These are phyloP conservation scores for Pseudoturritis turrita DNA, from an alignment of 345 rosid genomes.

Conservation along the genomic window DNA sequence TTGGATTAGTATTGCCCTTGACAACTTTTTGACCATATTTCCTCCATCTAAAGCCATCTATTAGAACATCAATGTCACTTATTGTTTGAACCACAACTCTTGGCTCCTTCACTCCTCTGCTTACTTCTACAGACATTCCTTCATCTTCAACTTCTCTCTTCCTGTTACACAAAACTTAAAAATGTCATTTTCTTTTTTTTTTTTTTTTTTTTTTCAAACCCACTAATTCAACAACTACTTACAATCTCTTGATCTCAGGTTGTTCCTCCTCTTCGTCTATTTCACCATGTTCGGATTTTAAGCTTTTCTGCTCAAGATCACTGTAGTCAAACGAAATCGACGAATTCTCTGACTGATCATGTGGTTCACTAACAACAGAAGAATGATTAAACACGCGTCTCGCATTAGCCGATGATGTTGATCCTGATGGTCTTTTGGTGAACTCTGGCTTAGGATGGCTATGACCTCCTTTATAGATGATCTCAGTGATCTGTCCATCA, in stretches of 20 bases:
- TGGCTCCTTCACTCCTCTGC: conserved; percentile 88
- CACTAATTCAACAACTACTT: conserved; percentile 36
- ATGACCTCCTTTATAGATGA: conserved; percentile 89
- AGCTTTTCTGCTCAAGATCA: conserved; percentile 64
- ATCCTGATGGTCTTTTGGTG: conserved; percentile 66
- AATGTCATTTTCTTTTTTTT: not conserved
- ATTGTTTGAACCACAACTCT: conserved; percentile 96
- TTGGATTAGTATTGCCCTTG: conserved; percentile 97
- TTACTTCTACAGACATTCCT: conserved; percentile 72
- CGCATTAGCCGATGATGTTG: conserved; percentile 17
- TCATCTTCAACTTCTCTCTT: conserved; percentile 71
- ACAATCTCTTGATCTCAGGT: conserved; percentile 82
- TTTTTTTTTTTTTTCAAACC: no score
- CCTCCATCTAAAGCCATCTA: conserved; percentile 98
- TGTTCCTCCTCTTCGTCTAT: conserved; percentile 73
- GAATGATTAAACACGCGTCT: conserved; percentile 34
- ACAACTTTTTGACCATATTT: conserved; percentile 98
- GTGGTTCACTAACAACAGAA: conserved; percentile 34
- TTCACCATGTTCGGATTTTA: conserved; percentile 52
- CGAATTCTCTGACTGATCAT: conserved; percentile 75
- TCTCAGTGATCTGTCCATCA: conserved; percentile 94
- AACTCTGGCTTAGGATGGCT: conserved; percentile 95
- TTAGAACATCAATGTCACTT: conserved; percentile 90
- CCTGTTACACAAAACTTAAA: conserved; percentile 38
- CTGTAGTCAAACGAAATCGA: conserved; percentile 66